These are phyloP conservation scores for Elsinoe perseae DNA, from an alignment of 2,329 filamentous ascomycete species.

Conservation along the genomic window DNA sequence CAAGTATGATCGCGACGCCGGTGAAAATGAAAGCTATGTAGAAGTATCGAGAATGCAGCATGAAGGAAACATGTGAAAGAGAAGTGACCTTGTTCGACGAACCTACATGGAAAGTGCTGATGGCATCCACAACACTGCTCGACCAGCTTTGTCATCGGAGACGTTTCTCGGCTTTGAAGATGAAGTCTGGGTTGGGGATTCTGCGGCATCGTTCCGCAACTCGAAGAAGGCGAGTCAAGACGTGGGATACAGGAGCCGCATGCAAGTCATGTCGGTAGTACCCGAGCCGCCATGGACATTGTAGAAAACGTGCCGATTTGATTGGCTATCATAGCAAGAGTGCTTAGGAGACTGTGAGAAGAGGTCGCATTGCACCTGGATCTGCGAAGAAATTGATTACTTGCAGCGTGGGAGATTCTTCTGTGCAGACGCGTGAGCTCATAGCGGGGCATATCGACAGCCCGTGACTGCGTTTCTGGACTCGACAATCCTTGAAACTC, in stretches of 20 bases:
- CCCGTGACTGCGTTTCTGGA: conserved; percentile 5
- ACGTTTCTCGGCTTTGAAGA: neutral
- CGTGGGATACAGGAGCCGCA: neutral
- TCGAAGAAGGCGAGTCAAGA: neutral
- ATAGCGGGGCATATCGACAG: conserved; percentile 12
- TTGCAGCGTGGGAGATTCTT: conserved; percentile 9
- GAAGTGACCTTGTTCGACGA: neutral
- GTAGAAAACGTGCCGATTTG: conserved; percentile 9
- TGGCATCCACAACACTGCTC: neutral
- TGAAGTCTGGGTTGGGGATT: neutral
- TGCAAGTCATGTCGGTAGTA: conserved; percentile 8
- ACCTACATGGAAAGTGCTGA: neutral
- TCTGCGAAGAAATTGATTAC: neutral
- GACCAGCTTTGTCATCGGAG: conserved; percentile 7
- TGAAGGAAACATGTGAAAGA: neutral
- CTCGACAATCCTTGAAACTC: neutral
- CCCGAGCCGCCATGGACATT: neutral
- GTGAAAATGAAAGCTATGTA: neutral
- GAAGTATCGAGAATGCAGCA: neutral
- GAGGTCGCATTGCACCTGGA: neutral
- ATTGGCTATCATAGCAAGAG: conserved; percentile 1
- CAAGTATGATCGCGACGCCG: neutral
- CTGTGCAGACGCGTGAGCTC: neutral
- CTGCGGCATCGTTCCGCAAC: conserved; percentile 1
- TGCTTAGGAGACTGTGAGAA: neutral